Evolutionary conservation across 2,329 filamentous ascomycete genomes (phyloP).

Genomic region (Talaromyces piceae): DNA sequence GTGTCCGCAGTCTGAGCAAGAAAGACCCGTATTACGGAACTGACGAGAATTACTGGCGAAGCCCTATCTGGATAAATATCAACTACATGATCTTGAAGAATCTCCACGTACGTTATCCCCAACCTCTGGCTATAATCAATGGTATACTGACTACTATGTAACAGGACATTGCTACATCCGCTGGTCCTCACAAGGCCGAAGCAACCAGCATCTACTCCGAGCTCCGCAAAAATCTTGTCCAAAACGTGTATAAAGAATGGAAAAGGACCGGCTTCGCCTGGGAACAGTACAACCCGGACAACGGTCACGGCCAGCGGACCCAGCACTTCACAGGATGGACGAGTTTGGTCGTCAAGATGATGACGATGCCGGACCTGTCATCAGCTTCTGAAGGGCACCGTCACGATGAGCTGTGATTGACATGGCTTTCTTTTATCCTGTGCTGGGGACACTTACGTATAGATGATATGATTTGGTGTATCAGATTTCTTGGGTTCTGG

Average conservation of each 20-base stretch:
- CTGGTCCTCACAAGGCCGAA: conserved; percentile 60
- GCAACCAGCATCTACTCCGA: conserved; percentile 67
- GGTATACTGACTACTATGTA: neutral
- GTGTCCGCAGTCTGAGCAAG: conserved; percentile 83
- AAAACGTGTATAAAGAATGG: conserved; percentile 85
- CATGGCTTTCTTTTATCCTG: neutral
- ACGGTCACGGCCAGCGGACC: conserved; percentile 84
- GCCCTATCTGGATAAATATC: conserved; percentile 91
- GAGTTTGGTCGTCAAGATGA: conserved; percentile 94
- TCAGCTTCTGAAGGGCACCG: conserved; percentile 17
- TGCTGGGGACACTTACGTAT: too few species aligned
- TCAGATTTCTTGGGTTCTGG: too few species aligned
- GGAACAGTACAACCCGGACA: conserved; percentile 97
- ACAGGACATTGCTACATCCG: conserved; percentile 56
- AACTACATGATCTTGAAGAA: conserved; percentile 81
- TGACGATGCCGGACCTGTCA: conserved; percentile 75
- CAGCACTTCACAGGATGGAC: conserved; percentile 99
- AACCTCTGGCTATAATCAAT: neutral
- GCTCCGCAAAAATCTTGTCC: conserved; percentile 75
- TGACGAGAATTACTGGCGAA: conserved; percentile 94
- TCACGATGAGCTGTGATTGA: conserved; percentile 45
- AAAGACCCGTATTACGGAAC: conserved; percentile 78
- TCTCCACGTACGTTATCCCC: conserved; percentile 58
- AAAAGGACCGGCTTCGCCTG: conserved; percentile 89
- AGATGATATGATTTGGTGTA: neutral